Evolutionary conservation across 78 protist genomes (phyloP).

Genomic region (Anaeramoeba flamelloides): DNA sequence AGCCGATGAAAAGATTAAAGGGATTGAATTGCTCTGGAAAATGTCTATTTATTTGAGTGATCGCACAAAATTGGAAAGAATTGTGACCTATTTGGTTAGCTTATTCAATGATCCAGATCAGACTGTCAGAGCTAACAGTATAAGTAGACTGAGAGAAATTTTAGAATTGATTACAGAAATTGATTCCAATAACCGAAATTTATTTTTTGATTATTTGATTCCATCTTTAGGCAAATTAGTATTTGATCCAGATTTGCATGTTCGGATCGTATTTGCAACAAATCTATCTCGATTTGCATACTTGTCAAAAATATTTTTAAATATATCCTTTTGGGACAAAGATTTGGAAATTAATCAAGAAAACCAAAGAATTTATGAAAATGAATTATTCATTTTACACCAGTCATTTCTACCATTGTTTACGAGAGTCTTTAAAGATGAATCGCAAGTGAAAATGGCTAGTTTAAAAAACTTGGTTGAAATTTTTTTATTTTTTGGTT

Average conservation of each 20-base stretch:
- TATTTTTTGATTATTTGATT: not conserved
- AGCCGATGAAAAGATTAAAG: not conserved
- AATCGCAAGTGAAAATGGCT: not conserved
- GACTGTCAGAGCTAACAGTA: not conserved
- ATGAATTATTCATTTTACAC: too few species aligned
- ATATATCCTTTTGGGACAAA: not conserved
- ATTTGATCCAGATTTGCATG: not conserved
- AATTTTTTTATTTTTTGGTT: not conserved
- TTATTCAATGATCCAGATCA: not conserved
- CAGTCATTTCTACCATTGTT: too few species aligned
- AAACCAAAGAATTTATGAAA: not conserved
- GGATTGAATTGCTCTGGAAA: not conserved
- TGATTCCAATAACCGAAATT: not conserved
- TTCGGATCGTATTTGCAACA: not conserved
- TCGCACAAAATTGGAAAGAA: not conserved
- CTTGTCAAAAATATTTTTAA: not conserved
- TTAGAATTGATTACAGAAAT: not conserved
- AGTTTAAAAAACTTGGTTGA: not conserved
- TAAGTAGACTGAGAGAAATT: not conserved
- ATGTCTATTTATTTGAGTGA: not conserved
- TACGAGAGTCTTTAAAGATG: too few species aligned
- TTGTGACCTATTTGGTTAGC: not conserved
- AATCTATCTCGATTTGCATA: not conserved
- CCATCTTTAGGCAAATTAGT: not conserved
- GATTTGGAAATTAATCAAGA: not conserved